Evolutionary conservation across 352 stramenopile species (phyloP).

Genomic region (Phytophthora multivora): DNA sequence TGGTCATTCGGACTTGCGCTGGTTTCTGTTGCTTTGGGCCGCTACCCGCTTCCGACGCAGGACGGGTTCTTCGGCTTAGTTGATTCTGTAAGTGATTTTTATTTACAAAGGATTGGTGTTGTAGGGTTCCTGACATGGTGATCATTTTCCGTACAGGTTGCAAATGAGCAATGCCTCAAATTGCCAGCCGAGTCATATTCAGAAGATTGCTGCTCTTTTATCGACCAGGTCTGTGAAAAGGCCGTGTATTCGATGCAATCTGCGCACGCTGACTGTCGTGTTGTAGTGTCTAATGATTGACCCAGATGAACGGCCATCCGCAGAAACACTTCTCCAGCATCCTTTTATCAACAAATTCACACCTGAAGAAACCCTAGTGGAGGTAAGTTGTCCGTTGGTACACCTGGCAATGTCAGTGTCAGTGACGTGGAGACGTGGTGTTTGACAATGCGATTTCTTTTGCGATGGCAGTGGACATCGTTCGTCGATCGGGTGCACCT

Average conservation of each 20-base stretch:
- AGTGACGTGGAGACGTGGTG: constrained; percentile 8
- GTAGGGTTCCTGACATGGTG: background rate
- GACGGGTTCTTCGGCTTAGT: constrained; percentile 90
- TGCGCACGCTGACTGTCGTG: constrained; percentile 3
- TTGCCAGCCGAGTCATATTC: constrained; percentile 70
- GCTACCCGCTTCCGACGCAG: constrained; percentile 85
- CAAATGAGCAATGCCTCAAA: constrained; percentile 77
- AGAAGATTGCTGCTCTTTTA: constrained; percentile 69
- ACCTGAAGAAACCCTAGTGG: constrained; percentile 62
- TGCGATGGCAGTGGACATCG: constrained; percentile 50
- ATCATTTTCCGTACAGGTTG: constrained; percentile 45
- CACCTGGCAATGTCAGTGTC: too few species aligned
- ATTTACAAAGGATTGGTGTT: background rate
- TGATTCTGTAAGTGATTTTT: constrained; percentile 59
- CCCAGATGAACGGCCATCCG: constrained; percentile 63
- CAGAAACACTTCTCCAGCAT: constrained; percentile 69
- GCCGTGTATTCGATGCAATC: background rate
- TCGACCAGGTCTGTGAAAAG: constrained; percentile 53
- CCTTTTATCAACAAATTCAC: constrained; percentile 76
- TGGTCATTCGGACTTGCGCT: constrained; percentile 86
- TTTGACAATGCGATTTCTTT: constrained; percentile 2
- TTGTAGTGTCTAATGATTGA: constrained; percentile 70
- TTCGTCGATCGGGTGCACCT: constrained; percentile 66
- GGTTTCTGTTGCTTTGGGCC: constrained; percentile 80
- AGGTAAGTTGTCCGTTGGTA: constrained; percentile 39